Evolutionary conservation across 1,139 yeast species (phyloP), one percentile per base, ranked within the genome.

Genomic region (Pichia sp.): DNA sequence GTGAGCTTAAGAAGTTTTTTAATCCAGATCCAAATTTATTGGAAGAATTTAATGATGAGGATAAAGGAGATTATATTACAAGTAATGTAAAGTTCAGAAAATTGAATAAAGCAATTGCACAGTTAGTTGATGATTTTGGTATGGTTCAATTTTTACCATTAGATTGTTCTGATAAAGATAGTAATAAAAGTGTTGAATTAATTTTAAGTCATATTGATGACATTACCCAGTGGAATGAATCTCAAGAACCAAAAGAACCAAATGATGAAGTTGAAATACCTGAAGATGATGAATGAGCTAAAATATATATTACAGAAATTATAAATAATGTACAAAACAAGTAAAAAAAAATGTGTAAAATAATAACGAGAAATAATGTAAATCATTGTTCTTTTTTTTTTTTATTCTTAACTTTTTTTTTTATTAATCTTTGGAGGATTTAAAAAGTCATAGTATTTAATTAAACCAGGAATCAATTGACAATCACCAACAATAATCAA

Each of bases 71-170:
- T 44, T 61, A 55, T 46, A 53, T 65, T 6, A 53, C 62, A 25
- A 56, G 67, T 45, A 93, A 90, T 67, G 96, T 96, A 36, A 84
- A 79, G 62, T 93, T 83, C 63, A 78, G 84, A 44, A 80, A 75
- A 56, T 76, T 93, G 56, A 93, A 89, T 66, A 79, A 79, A 60
- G 78, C 93, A 31, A 90, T 93, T 60, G 97, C 97, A 0, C 83
- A 86, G 58, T 74, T 93, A 60, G 91, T 88, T 38, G 98, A 95
- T 66, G 99, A 95, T 65, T 93, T 93, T 68, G 98, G 99, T 10
- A 93, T 93, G 99, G 98, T 93, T 4, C 98, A 93, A 66, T 93
- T 90, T 65, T 72, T 93, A 58, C 98, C 99, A 0, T 74, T 93
- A 58, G 95, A 89, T 63, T 84, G 96, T 47, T 77, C 83, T 46